Percentiles rank a stretch among this genome's conserved stretches.
phyloP scores from a whole-genome alignment of 371 early-diverging fungal species.

The Syncephalastrum contaminatum region DNA sequence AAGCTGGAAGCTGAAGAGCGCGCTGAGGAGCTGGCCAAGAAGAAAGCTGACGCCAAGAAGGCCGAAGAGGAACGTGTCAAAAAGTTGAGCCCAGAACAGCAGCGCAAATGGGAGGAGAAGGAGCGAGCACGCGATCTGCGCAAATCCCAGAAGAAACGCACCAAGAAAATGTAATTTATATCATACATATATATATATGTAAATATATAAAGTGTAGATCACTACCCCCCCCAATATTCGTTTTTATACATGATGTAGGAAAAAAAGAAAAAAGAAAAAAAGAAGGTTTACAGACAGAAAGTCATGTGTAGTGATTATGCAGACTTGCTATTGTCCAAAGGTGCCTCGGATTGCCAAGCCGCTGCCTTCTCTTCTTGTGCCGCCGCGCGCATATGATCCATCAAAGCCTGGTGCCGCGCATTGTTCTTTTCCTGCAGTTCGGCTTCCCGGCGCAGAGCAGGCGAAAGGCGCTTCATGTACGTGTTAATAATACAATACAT shows the following conservation, averaged over 20 bases:
- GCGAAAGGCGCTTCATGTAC: conserved; percentile 30
- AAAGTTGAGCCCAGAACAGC: conserved; percentile 63
- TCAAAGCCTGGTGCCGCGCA: conserved; percentile 25
- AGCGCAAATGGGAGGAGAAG: conserved; percentile 79
- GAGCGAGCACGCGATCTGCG: conserved; percentile 61
- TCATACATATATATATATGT: conserved; percentile 5
- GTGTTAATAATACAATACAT: too few relatives aligned
- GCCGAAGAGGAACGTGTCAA: conserved; percentile 66
- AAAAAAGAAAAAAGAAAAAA: not conserved
- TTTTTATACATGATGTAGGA: not conserved
- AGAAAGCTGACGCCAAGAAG: conserved; percentile 66
- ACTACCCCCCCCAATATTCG: too few relatives aligned
- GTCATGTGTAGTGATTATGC: not conserved
- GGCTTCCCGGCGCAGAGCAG: conserved; percentile 32
- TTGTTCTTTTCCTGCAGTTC: conserved; percentile 26
- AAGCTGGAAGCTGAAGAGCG: conserved; percentile 50
- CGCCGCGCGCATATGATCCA: conserved; percentile 40
- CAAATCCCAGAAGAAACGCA: conserved; percentile 60
- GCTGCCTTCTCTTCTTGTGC: conserved; percentile 39
- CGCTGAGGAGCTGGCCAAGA: conserved; percentile 46
- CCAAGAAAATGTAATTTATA: conserved; percentile 35
- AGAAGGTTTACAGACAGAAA: not conserved
- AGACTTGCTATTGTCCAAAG: conserved; percentile 6
- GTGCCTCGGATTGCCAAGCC: conserved; percentile 19
- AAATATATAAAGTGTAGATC: conserved; percentile 3